Conservation (phyloP, 208 protist genomes). For the Acanthamoeba healyi region DNA sequence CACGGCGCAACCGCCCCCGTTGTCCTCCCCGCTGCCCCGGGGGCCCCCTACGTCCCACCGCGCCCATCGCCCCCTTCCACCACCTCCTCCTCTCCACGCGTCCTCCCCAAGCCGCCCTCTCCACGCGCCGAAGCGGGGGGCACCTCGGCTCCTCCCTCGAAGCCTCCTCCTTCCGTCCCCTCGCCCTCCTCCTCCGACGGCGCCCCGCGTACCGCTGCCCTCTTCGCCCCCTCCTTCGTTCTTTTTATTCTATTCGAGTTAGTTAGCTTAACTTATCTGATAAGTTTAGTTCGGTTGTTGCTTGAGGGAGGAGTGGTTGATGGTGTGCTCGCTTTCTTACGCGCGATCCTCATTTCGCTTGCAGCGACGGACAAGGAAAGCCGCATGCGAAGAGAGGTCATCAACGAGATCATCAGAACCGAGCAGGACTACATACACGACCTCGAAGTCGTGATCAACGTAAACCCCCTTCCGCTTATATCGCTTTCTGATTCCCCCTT, state of each 20-base stretch:
- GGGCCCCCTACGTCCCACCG: neutral
- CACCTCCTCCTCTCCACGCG: neutral
- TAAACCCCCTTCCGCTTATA: neutral
- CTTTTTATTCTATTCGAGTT: too few species aligned
- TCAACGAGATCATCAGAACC: slow-evolving; percentile 63
- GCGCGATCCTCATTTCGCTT: neutral
- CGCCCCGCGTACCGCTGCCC: too few species aligned
- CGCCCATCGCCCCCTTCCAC: neutral
- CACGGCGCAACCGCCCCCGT: neutral
- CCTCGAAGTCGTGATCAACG: slow-evolving; percentile 22
- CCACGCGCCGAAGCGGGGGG: neutral
- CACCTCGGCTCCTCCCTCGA: neutral
- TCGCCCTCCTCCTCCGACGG: neutral
- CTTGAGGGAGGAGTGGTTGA: too few species aligned
- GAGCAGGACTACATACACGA: slow-evolving; percentile 62
- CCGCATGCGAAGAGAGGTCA: slow-evolving; percentile 41
- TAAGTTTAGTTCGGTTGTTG: too few species aligned
- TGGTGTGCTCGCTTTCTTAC: too few species aligned
- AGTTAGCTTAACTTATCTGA: too few species aligned
- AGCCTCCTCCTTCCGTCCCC: neutral
- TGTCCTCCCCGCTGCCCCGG: neutral
- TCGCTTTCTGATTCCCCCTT: neutral
- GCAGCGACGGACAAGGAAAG: slow-evolving; percentile 6
- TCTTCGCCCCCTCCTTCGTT: too few species aligned
- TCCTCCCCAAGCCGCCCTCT: neutral